These are phyloP conservation scores for Ogataea trehalophila DNA, from an alignment of 805 yeast genomes.

Conservation along the genomic window DNA sequence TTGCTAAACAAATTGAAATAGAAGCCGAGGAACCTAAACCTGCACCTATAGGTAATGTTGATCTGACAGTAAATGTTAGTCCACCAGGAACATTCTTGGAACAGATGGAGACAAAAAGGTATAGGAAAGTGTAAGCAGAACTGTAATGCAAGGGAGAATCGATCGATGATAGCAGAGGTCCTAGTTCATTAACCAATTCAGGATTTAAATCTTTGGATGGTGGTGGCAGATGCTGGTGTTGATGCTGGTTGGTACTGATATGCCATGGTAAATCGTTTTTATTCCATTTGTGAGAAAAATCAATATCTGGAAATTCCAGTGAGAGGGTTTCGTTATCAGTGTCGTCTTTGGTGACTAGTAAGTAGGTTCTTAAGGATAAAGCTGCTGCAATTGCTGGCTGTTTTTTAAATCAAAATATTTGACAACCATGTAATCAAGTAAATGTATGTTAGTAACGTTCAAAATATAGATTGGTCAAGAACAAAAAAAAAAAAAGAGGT, in stretches of 20 bases:
- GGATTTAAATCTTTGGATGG: slow-evolving; percentile 55
- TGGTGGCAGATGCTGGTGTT: slow-evolving; percentile 21
- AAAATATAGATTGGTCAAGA: too few relatives aligned
- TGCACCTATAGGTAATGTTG: slow-evolving; percentile 92
- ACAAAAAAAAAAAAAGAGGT: too few relatives aligned
- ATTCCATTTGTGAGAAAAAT: slow-evolving; percentile 61
- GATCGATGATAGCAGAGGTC: slow-evolving; percentile 39
- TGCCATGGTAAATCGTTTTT: slow-evolving; percentile 59
- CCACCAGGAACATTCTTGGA: slow-evolving; percentile 40
- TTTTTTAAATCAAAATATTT: not conserved
- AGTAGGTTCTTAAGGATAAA: slow-evolving; percentile 75
- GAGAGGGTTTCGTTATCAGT: slow-evolving; percentile 40
- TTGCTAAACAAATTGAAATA: slow-evolving; percentile 74
- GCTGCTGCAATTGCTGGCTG: slow-evolving; percentile 96
- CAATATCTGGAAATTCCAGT: slow-evolving; percentile 82
- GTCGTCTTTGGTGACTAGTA: slow-evolving; percentile 51
- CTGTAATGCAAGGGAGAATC: slow-evolving; percentile 59
- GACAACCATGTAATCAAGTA: too few relatives aligned
- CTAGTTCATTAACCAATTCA: slow-evolving; percentile 47
- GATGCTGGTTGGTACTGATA: slow-evolving; percentile 23
- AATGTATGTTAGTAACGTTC: too few relatives aligned
- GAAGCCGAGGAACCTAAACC: slow-evolving; percentile 96
- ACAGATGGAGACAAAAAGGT: slow-evolving; percentile 63
- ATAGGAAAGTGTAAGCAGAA: slow-evolving; percentile 81
- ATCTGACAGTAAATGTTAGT: slow-evolving; percentile 59